phyloP scores from a whole-genome alignment of 495 filamentous ascomycete species.

The Aspergillus cristatus region DNA sequence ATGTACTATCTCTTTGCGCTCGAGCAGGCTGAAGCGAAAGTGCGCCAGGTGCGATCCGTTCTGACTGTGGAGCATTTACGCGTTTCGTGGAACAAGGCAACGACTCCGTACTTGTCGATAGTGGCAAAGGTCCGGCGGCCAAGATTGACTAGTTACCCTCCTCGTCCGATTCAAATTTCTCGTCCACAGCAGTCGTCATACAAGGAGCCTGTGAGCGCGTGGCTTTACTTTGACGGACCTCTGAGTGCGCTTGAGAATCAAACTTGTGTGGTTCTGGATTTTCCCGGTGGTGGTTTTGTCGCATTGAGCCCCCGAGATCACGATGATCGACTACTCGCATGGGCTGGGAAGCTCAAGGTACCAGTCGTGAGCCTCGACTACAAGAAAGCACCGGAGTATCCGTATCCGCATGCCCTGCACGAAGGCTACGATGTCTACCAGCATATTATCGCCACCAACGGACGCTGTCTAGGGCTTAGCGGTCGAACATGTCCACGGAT shows the following conservation, averaged over 20 bases:
- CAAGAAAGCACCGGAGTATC: conserved; percentile 86
- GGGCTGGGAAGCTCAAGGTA: conserved; percentile 76
- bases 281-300: conserved; percentile 91
- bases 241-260: conserved; percentile 66
- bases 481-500: conserved; percentile 63
- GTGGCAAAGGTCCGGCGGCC: conserved; percentile 64
- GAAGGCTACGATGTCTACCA: conserved; percentile 95
- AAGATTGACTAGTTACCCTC: conserved; percentile 65
- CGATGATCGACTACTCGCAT: conserved; percentile 85
- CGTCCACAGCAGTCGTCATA: conserved; percentile 71
- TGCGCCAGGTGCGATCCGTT: conserved; percentile 76
- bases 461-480: conserved; percentile 75
- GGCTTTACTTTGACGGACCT: conserved; percentile 92
- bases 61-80: conserved; percentile 88
- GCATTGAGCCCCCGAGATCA: conserved; percentile 87
- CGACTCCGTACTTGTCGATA: conserved; percentile 68
- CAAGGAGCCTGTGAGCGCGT: conserved; percentile 70
- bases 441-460: conserved; percentile 63
- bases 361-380: conserved; percentile 90
- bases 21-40: conserved; percentile 93
- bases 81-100: conserved; percentile 92
- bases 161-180: conserved; percentile 74
- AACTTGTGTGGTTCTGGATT: conserved; percentile 74
- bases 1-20: conserved; percentile 87
- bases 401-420: conserved; percentile 91